Evolutionary conservation across 352 stramenopile species (phyloP).

Genomic region (Pythium plurisporium): DNA sequence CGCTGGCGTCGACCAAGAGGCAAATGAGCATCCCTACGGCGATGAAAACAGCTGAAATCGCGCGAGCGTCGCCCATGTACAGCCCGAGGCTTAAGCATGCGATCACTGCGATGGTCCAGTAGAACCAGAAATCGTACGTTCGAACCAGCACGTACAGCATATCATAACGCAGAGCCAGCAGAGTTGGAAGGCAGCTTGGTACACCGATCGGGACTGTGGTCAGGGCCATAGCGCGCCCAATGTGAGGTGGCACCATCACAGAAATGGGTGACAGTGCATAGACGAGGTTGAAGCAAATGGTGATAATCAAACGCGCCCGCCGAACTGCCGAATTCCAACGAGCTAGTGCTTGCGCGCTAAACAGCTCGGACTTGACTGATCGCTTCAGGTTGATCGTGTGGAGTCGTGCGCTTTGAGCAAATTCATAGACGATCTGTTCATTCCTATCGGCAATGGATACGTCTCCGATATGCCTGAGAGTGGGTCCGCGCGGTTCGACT

Average conservation of each 20-base stretch:
- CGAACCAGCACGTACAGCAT: constrained; percentile 8
- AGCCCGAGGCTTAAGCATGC: constrained; percentile 3
- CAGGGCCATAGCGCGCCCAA: background rate
- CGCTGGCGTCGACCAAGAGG: constrained; percentile 25
- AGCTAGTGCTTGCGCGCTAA: background rate
- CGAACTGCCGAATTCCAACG: background rate
- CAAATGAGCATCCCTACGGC: constrained; percentile 20
- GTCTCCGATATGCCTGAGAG: background rate
- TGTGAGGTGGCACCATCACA: background rate
- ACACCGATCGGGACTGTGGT: background rate
- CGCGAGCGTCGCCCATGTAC: constrained; percentile 2
- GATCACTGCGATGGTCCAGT: constrained; percentile 4
- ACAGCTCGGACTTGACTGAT: constrained; percentile 3
- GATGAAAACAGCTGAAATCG: constrained; percentile 5
- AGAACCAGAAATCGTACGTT: constrained; percentile 17
- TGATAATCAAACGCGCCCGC: background rate
- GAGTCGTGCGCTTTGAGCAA: background rate
- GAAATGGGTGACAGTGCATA: background rate
- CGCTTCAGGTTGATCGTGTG: background rate
- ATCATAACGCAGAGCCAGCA: constrained; percentile 3
- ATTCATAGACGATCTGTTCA: background rate
- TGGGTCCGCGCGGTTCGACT: background rate
- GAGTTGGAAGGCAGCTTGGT: background rate
- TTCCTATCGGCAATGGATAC: background rate
- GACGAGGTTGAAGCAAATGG: constrained; percentile 1